Evolutionary conservation across 2,329 filamentous ascomycete genomes (phyloP).

Genomic region (Drechmeria coniospora): DNA sequence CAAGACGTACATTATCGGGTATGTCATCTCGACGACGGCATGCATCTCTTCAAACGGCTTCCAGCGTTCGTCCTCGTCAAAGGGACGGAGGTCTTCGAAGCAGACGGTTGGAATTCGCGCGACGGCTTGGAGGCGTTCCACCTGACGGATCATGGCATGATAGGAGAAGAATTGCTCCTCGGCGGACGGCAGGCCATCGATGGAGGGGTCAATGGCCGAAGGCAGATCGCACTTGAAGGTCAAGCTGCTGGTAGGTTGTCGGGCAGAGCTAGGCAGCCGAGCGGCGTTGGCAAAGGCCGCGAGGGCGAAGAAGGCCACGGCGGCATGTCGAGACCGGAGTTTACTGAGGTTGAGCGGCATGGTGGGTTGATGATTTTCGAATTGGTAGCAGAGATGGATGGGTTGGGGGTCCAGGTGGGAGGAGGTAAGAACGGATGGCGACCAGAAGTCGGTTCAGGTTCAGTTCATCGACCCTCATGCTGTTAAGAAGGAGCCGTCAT

Average conservation of each 20-base stretch:
- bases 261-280: not conserved
- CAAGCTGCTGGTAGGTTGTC: too few relatives aligned
- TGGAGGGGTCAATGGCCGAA: constrained; percentile 14
- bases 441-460: too few relatives aligned
- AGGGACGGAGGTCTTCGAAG: constrained; percentile 38
- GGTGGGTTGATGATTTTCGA: too few relatives aligned
- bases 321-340: not conserved
- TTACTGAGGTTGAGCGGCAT: too few relatives aligned
- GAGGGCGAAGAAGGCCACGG: not conserved
- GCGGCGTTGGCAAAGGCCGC: constrained; percentile 1
- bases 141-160: constrained; percentile 22
- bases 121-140: constrained; percentile 35
- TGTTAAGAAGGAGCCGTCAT: not conserved
- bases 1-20: constrained; percentile 29
- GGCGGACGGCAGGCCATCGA: constrained; percentile 17
- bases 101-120: constrained; percentile 39
- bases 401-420: too few relatives aligned
- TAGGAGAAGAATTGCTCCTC: constrained; percentile 16
- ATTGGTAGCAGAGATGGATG: too few relatives aligned
- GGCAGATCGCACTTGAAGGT: constrained; percentile 18
- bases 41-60: constrained; percentile 35
- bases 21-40: constrained; percentile 29
- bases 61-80: constrained; percentile 40
- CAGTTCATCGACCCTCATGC: not conserved
- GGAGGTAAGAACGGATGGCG: too few relatives aligned